Evolutionary conservation across 78 protist genomes (phyloP), one percentile per base, ranked within the genome.

Genomic region (Isochrysis galbana): DNA sequence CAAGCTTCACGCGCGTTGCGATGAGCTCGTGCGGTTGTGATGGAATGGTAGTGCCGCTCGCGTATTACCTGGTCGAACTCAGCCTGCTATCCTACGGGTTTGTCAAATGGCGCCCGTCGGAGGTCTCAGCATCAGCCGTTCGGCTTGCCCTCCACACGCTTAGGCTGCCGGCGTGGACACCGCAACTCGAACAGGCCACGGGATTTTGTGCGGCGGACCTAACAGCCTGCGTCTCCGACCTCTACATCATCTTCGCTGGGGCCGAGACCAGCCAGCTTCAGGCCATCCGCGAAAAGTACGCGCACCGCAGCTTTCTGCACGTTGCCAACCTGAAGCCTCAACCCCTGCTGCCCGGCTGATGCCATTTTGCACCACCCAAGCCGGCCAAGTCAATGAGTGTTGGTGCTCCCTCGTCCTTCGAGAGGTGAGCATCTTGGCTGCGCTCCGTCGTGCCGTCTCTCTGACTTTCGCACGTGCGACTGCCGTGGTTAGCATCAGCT

Each of bases 91-190:
- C 84, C 51, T 91, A 41, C 92, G 21, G 23, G 38, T 90, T 91
- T 55, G 51, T 94, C 72, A 80, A 67, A 55, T 95, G 92, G 74
- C 0, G 5, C 34, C 96, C 96, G 48, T 92, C 94, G n/a, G 23
- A 26, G 46, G 14, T 95, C 42, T 96, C 96, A 22, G 91, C 96
- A 14, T 14, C 95, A 22, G 93, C 94, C 39, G 74, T 95, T 34
- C 5, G 34, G 42, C 69, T 95, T 34, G 94, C 96, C 21, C 48
- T 51, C n/a, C 93, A 94, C 74, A 48, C 91, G 19, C 67, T 10
- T 21, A 10, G 19, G 19, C 32, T 54, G 32, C 19, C 67, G 67
- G 19, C 19, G 10, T 54, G 67, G 67, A 54, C 67, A 19, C 67
- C 67, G 10, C 67, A 21, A 19, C 67, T 54, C 67, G 67, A 54